Base-by-base conservation (phyloP, 169 alveolate species). In the Plasmodium gaboni region DNA sequence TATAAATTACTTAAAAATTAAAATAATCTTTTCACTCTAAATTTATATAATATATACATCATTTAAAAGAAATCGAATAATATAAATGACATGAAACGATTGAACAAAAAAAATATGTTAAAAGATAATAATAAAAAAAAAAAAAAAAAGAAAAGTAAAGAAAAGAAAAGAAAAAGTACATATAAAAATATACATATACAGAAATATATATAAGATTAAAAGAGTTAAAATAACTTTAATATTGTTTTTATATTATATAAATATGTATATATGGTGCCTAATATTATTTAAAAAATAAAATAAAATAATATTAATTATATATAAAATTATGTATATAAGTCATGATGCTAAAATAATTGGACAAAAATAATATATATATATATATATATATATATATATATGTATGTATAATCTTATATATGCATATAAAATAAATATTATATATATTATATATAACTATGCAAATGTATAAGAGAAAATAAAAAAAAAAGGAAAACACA, bases 271-370 rank as follows among this genome's bases (percentile, higher is more conserved):
- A 38, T 10, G 46, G 73, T 65, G 73, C 73, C 55, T 28, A 65
- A 65, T 32, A n/a, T 26, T 12, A 65, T 32, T 65, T 65, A 13
- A 24, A 13, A 73, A 73, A 32, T 32, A 32, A 73, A 73, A 17
- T 55, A 73, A 73, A 73, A 46, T 57, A 73, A 73, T 15, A 65
- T 73, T 73, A 60, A 57, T 59, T 60, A 73, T 73, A 61, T 60
- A 73, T 24, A 15, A 73, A 38, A 38, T 5, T 38, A 38, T 73
- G 51, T 22, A 28, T 73, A 73, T 38, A 73, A 32, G 44, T 57
- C 69, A 59, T 57, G 59, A 73, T 38, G 46, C 46, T 73, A 73
- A n/a, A 59, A 60, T 73, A 46, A 73, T 73, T 73, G 88, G 88
- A 73, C 88, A 73, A 73, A 73, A 71, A 60, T 59, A 60, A 9